Evolutionary conservation across 2,329 filamentous ascomycete genomes (phyloP).

Genomic region (Tolypocladium album): DNA sequence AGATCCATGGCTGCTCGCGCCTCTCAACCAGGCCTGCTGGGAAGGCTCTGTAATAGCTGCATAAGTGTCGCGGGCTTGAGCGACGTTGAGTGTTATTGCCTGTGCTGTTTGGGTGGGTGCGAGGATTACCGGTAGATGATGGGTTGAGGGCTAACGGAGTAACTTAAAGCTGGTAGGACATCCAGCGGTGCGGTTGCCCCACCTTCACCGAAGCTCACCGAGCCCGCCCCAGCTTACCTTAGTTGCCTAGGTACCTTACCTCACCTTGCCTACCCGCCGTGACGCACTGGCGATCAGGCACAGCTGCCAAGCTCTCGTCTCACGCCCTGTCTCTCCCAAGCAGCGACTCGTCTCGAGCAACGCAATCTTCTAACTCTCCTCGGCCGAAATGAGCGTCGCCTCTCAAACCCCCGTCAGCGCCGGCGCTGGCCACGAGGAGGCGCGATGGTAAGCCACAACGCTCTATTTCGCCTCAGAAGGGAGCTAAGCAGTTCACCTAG

Average conservation of each 20-base stretch:
- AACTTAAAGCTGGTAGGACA: neutral
- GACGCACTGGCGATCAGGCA: neutral
- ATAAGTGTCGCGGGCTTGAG: neutral
- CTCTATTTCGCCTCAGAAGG: neutral
- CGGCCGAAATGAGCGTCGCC: constrained; percentile 13
- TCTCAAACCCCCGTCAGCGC: constrained; percentile 5
- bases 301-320: neutral
- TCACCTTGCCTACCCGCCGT: neutral
- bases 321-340: neutral
- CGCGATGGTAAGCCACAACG: constrained; percentile 21
- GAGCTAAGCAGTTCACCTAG: constrained; percentile 29
- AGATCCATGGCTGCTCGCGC: constrained; percentile 37
- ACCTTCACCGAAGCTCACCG: constrained; percentile 23
- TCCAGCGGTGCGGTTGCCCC: constrained; percentile 10
- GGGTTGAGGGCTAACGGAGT: neutral
- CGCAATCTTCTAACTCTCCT: neutral
- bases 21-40: neutral
- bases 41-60: neutral
- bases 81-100: too few relatives aligned
- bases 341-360: neutral
- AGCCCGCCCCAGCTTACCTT: constrained; percentile 14
- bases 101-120: neutral
- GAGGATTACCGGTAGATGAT: too few relatives aligned
- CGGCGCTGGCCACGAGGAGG: constrained; percentile 12
- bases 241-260: neutral